phyloP scores from a whole-genome alignment of 1,284 basidiomycete genomes.

The Taiwanofungus camphoratus region DNA sequence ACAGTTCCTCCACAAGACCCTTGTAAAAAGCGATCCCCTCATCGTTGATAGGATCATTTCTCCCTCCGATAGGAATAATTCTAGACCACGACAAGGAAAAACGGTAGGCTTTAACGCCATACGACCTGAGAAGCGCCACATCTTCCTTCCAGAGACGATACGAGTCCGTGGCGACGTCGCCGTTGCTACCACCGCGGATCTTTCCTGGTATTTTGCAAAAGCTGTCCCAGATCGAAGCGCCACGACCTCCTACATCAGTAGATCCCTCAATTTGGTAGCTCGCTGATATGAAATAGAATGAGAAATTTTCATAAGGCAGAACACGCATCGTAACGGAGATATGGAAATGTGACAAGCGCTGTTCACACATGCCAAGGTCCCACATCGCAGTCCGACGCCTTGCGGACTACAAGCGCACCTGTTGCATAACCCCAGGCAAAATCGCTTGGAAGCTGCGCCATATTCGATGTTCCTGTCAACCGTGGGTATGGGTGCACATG shows the following conservation, averaged over 20 bases:
- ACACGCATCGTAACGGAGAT: background rate
- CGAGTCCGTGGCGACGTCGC: constrained; percentile 67
- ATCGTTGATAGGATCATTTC: constrained; percentile 61
- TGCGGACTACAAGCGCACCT: constrained; percentile 11
- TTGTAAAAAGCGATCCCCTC: constrained; percentile 63
- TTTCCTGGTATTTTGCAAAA: constrained; percentile 62
- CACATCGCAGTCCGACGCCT: too few species aligned
- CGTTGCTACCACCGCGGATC: constrained; percentile 57
- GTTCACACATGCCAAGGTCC: background rate
- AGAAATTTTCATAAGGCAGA: background rate
- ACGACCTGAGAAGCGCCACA: constrained; percentile 49
- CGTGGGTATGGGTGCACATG: too few species aligned
- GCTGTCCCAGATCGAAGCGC: constrained; percentile 69
- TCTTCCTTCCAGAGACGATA: constrained; percentile 66
- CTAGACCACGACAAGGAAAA: constrained; percentile 76
- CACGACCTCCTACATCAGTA: constrained; percentile 45
- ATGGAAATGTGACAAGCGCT: background rate
- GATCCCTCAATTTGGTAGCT: constrained; percentile 63
- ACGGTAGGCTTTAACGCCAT: constrained; percentile 30
- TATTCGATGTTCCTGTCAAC: too few species aligned
- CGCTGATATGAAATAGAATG: constrained; percentile 10
- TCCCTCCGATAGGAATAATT: constrained; percentile 66
- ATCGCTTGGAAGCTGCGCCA: constrained; percentile 21
- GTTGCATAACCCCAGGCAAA: constrained; percentile 28
- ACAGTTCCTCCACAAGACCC: constrained; percentile 56